Percentiles rank a stretch among this genome's conserved stretches.
These are phyloP conservation scores for Penicillium salamii DNA, from an alignment of 495 filamentous ascomycete species.

Conservation along the genomic window DNA sequence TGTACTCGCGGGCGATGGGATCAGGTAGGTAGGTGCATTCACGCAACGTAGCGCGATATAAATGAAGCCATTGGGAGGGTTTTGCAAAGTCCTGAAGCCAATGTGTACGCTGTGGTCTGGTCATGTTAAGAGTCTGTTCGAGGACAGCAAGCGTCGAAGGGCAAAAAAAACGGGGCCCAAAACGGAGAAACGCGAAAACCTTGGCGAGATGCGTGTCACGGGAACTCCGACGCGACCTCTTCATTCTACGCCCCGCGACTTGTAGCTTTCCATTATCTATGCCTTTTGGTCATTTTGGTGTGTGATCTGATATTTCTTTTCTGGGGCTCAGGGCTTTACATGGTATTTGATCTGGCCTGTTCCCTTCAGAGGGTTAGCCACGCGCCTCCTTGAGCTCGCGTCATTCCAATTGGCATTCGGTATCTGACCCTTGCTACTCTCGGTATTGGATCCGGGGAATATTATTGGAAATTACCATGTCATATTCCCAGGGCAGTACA, in stretches of 20 bases:
- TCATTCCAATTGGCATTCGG: conserved; percentile 28
- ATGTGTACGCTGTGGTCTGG: conserved; percentile 24
- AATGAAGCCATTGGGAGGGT: conserved; percentile 49
- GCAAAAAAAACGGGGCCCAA: conserved; percentile 22
- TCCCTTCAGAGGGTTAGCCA: conserved; percentile 29
- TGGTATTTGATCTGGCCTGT: conserved; percentile 18
- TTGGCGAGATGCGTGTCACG: conserved; percentile 25
- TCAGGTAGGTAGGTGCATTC: conserved; percentile 85
- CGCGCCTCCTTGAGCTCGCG: conserved; percentile 37
- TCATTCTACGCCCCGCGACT: conserved; percentile 20
- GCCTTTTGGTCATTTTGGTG: neutral
- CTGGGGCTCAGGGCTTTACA: conserved; percentile 5
- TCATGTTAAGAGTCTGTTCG: conserved; percentile 14
- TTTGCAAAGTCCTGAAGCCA: conserved; percentile 13
- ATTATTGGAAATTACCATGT: conserved; percentile 28
- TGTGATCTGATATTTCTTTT: conserved; percentile 1
- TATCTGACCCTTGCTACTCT: conserved; percentile 20
- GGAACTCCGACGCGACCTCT: conserved; percentile 34
- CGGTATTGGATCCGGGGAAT: neutral
- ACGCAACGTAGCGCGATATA: conserved; percentile 77
- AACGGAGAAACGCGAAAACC: conserved; percentile 31
- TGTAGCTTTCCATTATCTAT: neutral
- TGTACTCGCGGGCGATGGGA: conserved; percentile 57
- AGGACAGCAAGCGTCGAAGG: too few species aligned
- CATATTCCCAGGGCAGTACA: conserved; percentile 44